Percentiles rank a stretch among this genome's conserved stretches.
Evolutionary conservation across 2,329 filamentous ascomycete species (phyloP).

Genomic region (Pseudogymnoascus sp.): DNA sequence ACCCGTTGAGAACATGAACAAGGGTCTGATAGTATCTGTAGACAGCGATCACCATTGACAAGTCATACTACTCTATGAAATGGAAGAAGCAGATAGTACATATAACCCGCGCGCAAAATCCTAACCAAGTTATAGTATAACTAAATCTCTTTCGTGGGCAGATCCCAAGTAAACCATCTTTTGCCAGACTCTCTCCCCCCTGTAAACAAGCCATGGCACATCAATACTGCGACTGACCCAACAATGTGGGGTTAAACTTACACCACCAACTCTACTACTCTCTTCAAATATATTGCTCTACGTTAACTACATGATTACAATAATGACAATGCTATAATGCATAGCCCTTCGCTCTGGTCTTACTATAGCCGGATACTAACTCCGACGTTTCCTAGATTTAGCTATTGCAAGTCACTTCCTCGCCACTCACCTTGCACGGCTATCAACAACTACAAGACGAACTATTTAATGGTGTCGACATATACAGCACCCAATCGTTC

Average conservation of each 20-base stretch:
- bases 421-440: background rate
- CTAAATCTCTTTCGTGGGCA: too few relatives aligned
- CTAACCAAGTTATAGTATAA: too few relatives aligned
- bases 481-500: background rate
- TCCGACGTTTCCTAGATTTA: background rate
- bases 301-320: background rate
- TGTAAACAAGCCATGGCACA: too few relatives aligned
- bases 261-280: background rate
- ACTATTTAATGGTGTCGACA: background rate
- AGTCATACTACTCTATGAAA: background rate
- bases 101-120: background rate
- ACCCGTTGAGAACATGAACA: background rate
- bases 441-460: background rate
- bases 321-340: background rate
- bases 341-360: background rate
- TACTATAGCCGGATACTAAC: background rate
- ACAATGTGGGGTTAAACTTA: too few relatives aligned
- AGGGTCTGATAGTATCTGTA: background rate
- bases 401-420: background rate
- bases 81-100: background rate
- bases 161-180: too few relatives aligned
- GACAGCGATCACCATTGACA: background rate
- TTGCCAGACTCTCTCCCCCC: too few relatives aligned
- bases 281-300: background rate
- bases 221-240: too few relatives aligned